Base-by-base conservation (phyloP, 257 asterid genomes). In the Marsdenia floribunda region DNA sequence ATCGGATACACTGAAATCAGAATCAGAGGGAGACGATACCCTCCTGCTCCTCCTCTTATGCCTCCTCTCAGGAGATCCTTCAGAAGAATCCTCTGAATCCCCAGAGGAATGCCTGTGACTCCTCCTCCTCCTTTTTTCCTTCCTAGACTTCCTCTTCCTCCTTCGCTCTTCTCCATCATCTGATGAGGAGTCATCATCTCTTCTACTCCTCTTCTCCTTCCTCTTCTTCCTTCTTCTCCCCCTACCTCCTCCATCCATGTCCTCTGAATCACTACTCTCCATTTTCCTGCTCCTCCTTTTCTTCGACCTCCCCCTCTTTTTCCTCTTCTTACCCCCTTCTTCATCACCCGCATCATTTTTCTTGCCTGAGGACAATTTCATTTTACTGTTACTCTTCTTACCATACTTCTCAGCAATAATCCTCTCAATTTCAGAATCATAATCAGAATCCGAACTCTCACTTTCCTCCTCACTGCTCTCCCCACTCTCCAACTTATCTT, bases 341-440 rank as follows among this genome's bases (percentile, higher is more conserved):
- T 44, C 49, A 44, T 44, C 49, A 44, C 49, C 8, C 12, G 59
- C 80, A 50, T 81, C 88, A 74, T 75, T 76, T 73, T 69, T 73
- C 84, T 79, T 86, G 76, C 68, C 81, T 19, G 82, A 74, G 21
- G 70, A 83, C 68, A 40, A 68, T 78, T 84, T 90, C 70, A 75
- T 80, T 65, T 77, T 82, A 24, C 85, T 81, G 70, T 70, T 68
- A 22, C 77, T 55, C 68, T 80, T 85, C 81, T 78, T 91, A 21
- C 90, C 95, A 64, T 67, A 73, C 78, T 83, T 88, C 73, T 42
- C 77, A 0, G 90, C 90, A 60, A 93, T 81, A 2, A 90, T 90
- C 77, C 92, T 86, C 87, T 93, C 97, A 2, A 93, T 86, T 77
- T 91, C 97, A 1, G 97, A 91, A 79, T 91, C 88, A 54, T 88